These are phyloP conservation scores for Halteria grandinella DNA, from an alignment of 73 alveolate species.

Conservation along the genomic window DNA sequence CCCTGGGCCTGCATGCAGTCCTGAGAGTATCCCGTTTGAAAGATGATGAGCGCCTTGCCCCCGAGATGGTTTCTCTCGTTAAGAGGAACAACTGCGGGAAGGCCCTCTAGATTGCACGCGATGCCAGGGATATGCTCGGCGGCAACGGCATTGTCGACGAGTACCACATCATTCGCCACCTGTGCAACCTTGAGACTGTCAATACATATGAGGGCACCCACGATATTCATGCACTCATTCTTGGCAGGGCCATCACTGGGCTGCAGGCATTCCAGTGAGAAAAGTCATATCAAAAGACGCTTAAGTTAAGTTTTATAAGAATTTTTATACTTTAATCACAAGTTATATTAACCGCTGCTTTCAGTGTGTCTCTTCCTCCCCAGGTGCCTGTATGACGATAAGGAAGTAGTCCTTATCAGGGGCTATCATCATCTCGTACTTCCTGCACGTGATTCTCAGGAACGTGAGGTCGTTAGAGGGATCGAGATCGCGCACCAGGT, in stretches of 20 bases:
- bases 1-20: slow-evolving; percentile 80
- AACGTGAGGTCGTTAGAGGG: slow-evolving; percentile 93
- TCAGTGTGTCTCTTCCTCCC: slow-evolving; percentile 50
- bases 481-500: slow-evolving; percentile 83
- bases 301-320: neutral
- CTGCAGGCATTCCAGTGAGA: slow-evolving; percentile 82
- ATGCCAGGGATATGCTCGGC: slow-evolving; percentile 93
- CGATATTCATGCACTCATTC: slow-evolving; percentile 87
- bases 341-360: no score
- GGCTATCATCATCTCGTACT: slow-evolving; percentile 97
- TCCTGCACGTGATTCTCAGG: slow-evolving; percentile 91
- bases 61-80: slow-evolving; percentile 90
- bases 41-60: slow-evolving; percentile 83
- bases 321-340: neutral
- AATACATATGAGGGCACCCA: slow-evolving; percentile 90
- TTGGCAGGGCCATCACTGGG: slow-evolving; percentile 96
- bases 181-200: slow-evolving; percentile 88
- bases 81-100: slow-evolving; percentile 93
- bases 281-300: neutral
- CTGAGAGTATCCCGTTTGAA: slow-evolving; percentile 70
- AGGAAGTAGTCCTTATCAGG: slow-evolving; percentile 96
- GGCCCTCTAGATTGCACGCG: slow-evolving; percentile 85
- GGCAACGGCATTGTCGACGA: slow-evolving; percentile 97
- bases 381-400: slow-evolving; percentile 90
- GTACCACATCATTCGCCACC: slow-evolving; percentile 89